Evolutionary conservation across 2,329 filamentous ascomycete genomes (phyloP).

Genomic region (Arthrobotrys sphaeroides): DNA sequence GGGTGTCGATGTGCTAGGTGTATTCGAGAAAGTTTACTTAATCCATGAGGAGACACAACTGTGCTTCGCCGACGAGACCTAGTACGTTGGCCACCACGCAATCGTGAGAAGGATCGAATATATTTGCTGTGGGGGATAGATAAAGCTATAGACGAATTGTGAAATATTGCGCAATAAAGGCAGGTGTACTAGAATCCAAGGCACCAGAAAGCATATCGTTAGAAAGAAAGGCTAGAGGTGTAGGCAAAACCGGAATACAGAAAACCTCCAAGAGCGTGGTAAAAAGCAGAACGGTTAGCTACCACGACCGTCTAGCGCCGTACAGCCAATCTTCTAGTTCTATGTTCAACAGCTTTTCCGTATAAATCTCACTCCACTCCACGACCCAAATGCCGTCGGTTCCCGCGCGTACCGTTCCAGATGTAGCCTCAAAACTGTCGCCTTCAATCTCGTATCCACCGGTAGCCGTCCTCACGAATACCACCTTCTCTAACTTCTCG

Average conservation of each 20-base stretch:
- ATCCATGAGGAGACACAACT: conserved; percentile 1
- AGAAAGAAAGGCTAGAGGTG: too few relatives aligned
- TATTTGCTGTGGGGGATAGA: too few relatives aligned
- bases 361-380: neutral
- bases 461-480: neutral
- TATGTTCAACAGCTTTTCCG: neutral
- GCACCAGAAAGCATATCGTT: too few relatives aligned
- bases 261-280: too few relatives aligned
- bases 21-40: conserved; percentile 63
- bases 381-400: neutral
- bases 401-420: neutral
- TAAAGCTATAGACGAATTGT: too few relatives aligned
- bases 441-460: neutral
- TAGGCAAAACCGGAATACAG: too few relatives aligned
- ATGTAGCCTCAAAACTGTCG: neutral
- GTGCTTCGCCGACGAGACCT: too few relatives aligned
- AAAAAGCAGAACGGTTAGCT: neutral
- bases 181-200: too few relatives aligned
- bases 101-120: too few relatives aligned
- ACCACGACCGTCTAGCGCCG: neutral
- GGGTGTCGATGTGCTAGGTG: conserved; percentile 88
- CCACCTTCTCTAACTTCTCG: neutral
- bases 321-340: neutral
- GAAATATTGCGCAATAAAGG: too few relatives aligned
- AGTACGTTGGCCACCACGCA: too few relatives aligned